Evolutionary conservation across 139 green algal species (phyloP), one percentile per base, ranked within the genome.

Genomic region (Coelastrella sp.): DNA sequence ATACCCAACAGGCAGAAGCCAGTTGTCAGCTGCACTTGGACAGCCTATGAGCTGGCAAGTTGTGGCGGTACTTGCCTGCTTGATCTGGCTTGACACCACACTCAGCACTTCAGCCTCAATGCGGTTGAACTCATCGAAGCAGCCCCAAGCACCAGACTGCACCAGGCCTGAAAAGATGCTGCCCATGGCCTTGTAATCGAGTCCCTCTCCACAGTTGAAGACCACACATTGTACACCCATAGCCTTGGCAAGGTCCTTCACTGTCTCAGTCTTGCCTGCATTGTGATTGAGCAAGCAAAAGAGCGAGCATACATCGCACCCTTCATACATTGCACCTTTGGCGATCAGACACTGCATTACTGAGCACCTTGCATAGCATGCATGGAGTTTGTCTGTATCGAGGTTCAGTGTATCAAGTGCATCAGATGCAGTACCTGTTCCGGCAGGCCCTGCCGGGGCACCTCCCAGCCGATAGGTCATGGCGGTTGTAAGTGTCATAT

Each of bases 401-500:
- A n/a, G n/a, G n/a, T n/a, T n/a, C n/a, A n/a, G n/a, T n/a, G n/a
- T n/a, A n/a, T n/a, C n/a, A n/a, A n/a, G n/a, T n/a, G n/a, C 45
- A 57, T 0, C 45, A 57, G 45, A 57, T 57, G 15, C 45, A 13
- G 27, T 30, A 86, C 80, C 80, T 21, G 96, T 98, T 23, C 95
- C 96, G 50, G 96, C 96, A 32, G 96, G 96, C 1, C 96, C 96
- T 0, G 96, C 96, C n/a, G 96, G 96, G 11, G 96, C 96, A 35
- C 96, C 96, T 11, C 96, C 96, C 83, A 99, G 91, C 88, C 95
- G 96, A 95, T 98, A 98, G 71, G 94, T 94, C 69, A 99, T 91
- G 17, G 96, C 96, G 83, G 94, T 95, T 4, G 94, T 97, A 34
- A 99, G 91, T 21, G 96, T 98, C 85, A 99, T 94, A 90, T 99